Evolutionary conservation across 148 eudicot species (phyloP).

Genomic region (Camellia sinensis): DNA sequence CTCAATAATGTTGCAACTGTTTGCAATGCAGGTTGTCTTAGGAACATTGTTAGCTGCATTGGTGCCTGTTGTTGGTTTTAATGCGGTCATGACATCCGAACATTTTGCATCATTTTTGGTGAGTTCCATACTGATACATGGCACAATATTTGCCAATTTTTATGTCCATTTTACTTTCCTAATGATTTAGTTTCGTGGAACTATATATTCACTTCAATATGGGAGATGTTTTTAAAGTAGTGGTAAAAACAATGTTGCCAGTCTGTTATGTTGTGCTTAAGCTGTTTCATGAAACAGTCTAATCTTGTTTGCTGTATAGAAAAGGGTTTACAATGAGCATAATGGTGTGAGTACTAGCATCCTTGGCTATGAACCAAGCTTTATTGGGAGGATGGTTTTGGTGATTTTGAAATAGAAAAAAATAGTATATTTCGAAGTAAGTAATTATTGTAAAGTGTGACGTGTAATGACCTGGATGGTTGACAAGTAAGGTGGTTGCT

Average conservation of each 20-base stretch:
- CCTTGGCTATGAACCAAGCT: slow-evolving; percentile 1
- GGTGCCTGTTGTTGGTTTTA: slow-evolving; percentile 99
- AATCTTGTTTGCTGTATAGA: not conserved
- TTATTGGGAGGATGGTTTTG: not conserved
- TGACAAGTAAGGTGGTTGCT: slow-evolving; percentile 2
- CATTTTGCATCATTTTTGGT: slow-evolving; percentile 98
- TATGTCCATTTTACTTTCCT: slow-evolving; percentile 3
- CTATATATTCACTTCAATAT: not conserved
- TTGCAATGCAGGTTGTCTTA: slow-evolving; percentile 72
- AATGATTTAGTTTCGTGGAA: not conserved
- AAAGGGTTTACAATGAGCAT: not conserved
- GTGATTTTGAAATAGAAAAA: not conserved
- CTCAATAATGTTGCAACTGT: slow-evolving; percentile 7
- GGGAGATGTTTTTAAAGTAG: not conserved
- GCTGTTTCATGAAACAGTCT: slow-evolving; percentile 1
- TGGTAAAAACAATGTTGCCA: not conserved
- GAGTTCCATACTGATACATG: slow-evolving; percentile 25
- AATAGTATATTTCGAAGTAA: slow-evolving; percentile 2
- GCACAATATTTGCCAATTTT: not conserved
- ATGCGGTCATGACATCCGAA: slow-evolving; percentile 96
- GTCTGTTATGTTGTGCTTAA: not conserved
- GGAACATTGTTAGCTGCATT: slow-evolving; percentile 91
- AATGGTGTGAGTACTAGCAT: not conserved
- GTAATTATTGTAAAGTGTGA: not conserved
- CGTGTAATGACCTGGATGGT: not conserved